phyloP scores from a whole-genome alignment of 2,329 filamentous ascomycete genomes.

The Ophiostoma tasmaniense region DNA sequence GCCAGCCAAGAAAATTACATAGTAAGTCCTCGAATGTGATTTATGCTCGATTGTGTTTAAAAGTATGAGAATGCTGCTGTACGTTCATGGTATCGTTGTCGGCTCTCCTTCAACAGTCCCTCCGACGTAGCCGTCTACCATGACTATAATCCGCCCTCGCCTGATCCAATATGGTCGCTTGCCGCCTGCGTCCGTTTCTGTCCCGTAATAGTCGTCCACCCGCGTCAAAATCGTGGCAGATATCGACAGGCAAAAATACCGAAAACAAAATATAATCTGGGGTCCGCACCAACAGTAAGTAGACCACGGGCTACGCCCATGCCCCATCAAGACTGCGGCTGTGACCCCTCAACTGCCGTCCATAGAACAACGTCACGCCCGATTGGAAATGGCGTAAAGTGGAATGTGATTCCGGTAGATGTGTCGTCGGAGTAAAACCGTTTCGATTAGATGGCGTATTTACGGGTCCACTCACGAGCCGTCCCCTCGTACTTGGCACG shows the following conservation, averaged over 20 bases:
- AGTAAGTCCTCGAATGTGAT: not conserved
- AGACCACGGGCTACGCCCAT: not conserved
- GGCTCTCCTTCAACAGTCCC: constrained; percentile 10
- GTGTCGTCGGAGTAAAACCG: not conserved
- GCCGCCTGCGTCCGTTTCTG: not conserved
- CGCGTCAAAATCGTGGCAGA: not conserved
- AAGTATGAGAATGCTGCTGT: constrained; percentile 8
- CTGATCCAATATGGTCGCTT: not conserved
- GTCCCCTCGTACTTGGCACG: constrained; percentile 92
- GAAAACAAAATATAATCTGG: not conserved
- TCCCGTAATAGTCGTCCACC: not conserved
- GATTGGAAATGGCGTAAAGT: not conserved
- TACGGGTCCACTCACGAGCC: constrained; percentile 95
- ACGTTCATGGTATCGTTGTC: constrained; percentile 16
- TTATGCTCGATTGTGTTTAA: constrained; percentile 10
- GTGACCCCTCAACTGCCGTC: not conserved
- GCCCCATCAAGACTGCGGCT: not conserved
- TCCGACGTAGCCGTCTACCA: not conserved
- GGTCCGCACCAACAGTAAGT: not conserved
- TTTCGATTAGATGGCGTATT: constrained; percentile 76
- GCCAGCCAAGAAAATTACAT: not conserved
- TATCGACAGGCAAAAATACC: not conserved
- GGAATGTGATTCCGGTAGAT: not conserved
- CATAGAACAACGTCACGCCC: not conserved
- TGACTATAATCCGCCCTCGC: not conserved